A percentile compares a stretch with the other conserved stretches of the same genome.
phyloP scores from a whole-genome alignment of 768 basidiomycete genomes.

The Boletus reticulatus region DNA sequence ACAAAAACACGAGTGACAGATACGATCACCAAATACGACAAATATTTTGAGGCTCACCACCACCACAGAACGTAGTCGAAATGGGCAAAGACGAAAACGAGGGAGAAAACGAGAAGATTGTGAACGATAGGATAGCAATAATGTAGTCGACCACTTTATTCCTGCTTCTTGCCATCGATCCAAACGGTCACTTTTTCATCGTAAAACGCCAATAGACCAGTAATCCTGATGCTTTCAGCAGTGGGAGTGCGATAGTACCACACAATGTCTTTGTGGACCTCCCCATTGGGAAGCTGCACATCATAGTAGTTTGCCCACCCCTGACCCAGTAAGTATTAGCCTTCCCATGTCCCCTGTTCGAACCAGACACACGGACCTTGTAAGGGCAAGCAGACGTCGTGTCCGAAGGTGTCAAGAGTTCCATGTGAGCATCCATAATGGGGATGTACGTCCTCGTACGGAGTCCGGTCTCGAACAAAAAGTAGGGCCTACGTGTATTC shows the following conservation, averaged over 20 bases:
- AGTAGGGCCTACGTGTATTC: constrained; percentile 49
- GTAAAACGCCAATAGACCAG: constrained; percentile 26
- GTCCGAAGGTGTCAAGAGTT: constrained; percentile 47
- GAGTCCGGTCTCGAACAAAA: constrained; percentile 59
- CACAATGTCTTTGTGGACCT: constrained; percentile 46
- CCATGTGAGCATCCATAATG: constrained; percentile 50
- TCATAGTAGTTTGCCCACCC: constrained; percentile 60
- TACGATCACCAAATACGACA: no score
- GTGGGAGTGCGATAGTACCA: constrained; percentile 64
- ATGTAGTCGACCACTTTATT: no score
- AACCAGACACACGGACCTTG: constrained; percentile 42
- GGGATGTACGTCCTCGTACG: constrained; percentile 62
- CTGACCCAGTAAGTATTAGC: constrained; percentile 30
- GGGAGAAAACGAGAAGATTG: no score
- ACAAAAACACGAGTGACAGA: no score
- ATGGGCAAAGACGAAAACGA: no score
- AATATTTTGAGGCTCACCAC: no score
- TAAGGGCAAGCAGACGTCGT: constrained; percentile 56
- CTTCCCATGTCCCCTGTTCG: neutral
- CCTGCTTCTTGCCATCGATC: no score
- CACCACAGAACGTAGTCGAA: no score
- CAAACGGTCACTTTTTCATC: no score
- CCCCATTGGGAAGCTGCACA: constrained; percentile 44
- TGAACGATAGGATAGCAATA: no score
- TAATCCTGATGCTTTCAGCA: constrained; percentile 48